Conservation (phyloP, 345 rosid species). For the Eucalyptus sp. region DNA sequence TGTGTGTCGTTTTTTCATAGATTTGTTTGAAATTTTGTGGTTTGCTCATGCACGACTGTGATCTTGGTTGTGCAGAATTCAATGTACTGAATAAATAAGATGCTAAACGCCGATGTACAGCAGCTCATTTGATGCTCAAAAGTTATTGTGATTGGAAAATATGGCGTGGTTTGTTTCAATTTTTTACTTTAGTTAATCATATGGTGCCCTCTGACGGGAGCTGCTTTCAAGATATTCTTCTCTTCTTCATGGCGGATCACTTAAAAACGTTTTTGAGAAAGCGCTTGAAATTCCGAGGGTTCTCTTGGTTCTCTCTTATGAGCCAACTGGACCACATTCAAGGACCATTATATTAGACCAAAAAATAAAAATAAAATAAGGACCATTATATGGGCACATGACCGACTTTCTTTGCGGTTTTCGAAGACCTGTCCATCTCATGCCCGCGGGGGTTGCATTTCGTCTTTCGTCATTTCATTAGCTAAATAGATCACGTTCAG, state of each 20-base stretch:
- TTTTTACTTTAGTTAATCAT: neutral
- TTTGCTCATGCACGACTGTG: neutral
- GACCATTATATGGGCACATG: neutral
- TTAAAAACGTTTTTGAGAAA: neutral
- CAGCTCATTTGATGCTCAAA: neutral
- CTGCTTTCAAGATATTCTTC: neutral
- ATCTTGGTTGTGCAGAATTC: neutral
- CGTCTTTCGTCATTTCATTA: neutral
- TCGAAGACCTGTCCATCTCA: neutral
- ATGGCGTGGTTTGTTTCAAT: neutral
- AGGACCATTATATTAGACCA: neutral
- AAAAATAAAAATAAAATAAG: neutral
- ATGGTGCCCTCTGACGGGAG: neutral
- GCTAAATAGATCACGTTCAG: too few relatives aligned
- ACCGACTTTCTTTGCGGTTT: neutral
- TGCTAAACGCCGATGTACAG: neutral
- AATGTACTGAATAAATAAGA: neutral
- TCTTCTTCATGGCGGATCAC: neutral
- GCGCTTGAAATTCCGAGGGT: neutral
- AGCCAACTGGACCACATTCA: neutral
- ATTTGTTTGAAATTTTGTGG: neutral
- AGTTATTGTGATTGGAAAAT: neutral
- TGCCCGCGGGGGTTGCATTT: neutral
- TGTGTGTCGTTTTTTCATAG: neutral
- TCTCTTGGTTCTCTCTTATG: neutral